Base-by-base conservation (phyloP, 1,284 basidiomycete species). In the Tylopilus sp. region DNA sequence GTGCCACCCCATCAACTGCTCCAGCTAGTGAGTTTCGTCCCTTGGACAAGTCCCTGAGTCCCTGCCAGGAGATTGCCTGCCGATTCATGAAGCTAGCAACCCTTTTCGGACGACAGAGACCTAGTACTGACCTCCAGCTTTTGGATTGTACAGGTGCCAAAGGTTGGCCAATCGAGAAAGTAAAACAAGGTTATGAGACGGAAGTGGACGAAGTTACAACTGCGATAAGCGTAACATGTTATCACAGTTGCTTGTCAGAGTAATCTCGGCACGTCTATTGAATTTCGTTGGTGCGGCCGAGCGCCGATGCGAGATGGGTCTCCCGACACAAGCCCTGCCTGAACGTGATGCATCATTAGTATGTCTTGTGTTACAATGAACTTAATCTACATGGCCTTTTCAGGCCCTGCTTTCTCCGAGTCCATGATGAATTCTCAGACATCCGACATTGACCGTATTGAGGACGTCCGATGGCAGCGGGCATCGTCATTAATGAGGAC, bases 401-500 rank as follows among this genome's bases (percentile, higher is more conserved):
- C 72, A 15, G 80, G 76, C 48, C 78, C 84, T 19, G 80, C 77
- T 51, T 79, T 1, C 84, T 85, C 58, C 84, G 87, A 2, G 81
- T 76, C 18, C 73, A 78, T 70, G 84, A 84, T 1, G 79, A 78
- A 57, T 86, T n/a, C n/a, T n/a, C n/a, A n/a, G n/a, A n/a, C n/a
- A n/a, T n/a, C n/a, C n/a, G n/a, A 86, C 60, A 82, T 60, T 6
- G 85, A 19, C 86, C 86, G 84, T 84, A 61, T 90, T 89, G 54
- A 89, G 70, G 1, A 87, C 79, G 57, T 89, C 86, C 9, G 80
- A 83, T 0, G 81, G 6, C 82, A 41, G 55, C 84, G 74, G 3
- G 88, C 79, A 46, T 86, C 85, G 10, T 86, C 86, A 58, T 88
- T 85, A 41, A 88, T 74, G 58, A 84, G 84, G 51, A 89, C 74